Evolutionary conservation across 148 eudicot genomes (phyloP).

Genomic region (Suaeda aralocaspica): DNA sequence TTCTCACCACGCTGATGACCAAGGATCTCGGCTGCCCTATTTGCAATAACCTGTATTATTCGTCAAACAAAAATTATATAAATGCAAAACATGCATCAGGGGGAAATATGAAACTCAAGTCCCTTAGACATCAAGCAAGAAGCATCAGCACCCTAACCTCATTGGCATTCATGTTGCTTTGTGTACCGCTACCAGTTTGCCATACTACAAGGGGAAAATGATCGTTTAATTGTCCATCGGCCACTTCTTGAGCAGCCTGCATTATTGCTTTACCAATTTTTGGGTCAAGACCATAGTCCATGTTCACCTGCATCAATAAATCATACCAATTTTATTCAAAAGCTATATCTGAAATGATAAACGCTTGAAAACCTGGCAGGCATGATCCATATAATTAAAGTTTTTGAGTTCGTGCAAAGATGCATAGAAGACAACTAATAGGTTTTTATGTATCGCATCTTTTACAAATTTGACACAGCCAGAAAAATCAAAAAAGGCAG

Average conservation of each 20-base stretch:
- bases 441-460: not conserved
- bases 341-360: conserved; percentile 4
- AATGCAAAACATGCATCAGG: too few species aligned
- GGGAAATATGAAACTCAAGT: not conserved
- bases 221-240: conserved; percentile 86
- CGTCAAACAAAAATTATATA: not conserved
- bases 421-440: not conserved
- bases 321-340: conserved; percentile 9
- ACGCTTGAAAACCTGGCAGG: not conserved
- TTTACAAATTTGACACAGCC: not conserved
- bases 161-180: conserved; percentile 98
- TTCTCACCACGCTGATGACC: conserved; percentile 90
- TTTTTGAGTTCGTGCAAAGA: not conserved
- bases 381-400: not conserved
- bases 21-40: conserved; percentile 97
- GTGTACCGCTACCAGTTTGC: conserved; percentile 99
- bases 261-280: conserved; percentile 89
- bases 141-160: conserved; percentile 49
- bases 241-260: conserved; percentile 98
- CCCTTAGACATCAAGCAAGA: conserved; percentile 3
- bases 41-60: conserved; percentile 76
- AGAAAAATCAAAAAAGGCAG: not conserved
- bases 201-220: conserved; percentile 95
- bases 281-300: conserved; percentile 95
- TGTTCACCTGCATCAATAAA: conserved; percentile 63